Conservation (phyloP, 257 asterid species). For the Capsicum pubescens region DNA sequence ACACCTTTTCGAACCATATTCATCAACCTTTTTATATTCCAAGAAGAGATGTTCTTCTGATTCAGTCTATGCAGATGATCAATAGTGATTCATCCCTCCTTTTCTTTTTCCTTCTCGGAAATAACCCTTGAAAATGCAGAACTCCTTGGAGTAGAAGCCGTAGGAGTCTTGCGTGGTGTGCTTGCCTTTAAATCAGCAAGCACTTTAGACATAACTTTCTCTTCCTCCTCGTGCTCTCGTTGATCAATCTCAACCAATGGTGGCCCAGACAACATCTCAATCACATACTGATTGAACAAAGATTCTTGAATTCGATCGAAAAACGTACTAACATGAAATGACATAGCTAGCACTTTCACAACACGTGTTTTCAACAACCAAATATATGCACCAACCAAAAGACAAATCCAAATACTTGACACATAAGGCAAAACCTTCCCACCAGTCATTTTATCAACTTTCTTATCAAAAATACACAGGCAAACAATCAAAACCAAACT, state of each 20-base stretch:
- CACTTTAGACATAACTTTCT: constrained; percentile 68
- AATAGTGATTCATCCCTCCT: constrained; percentile 55
- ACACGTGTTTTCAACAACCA: constrained; percentile 81
- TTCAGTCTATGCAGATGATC: constrained; percentile 67
- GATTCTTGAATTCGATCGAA: constrained; percentile 85
- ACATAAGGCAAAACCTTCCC: constrained; percentile 54
- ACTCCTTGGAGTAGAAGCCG: constrained; percentile 48
- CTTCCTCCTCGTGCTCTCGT: constrained; percentile 72
- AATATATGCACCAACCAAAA: constrained; percentile 71
- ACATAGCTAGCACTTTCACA: constrained; percentile 83
- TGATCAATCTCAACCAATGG: constrained; percentile 62
- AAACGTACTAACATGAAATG: constrained; percentile 81
- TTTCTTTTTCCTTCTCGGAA: constrained; percentile 60
- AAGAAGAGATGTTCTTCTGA: constrained; percentile 81
- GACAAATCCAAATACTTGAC: constrained; percentile 79
- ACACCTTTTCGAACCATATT: constrained; percentile 73
- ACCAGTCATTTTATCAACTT: constrained; percentile 52
- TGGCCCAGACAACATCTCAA: constrained; percentile 71
- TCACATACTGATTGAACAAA: constrained; percentile 78
- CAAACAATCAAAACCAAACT: constrained; percentile 80
- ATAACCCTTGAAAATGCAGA: constrained; percentile 50
- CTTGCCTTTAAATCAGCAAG: constrained; percentile 71
- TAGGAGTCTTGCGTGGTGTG: constrained; percentile 60
- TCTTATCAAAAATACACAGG: constrained; percentile 69
- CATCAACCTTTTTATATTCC: constrained; percentile 92